These are phyloP conservation scores for Boletus tylopilopsis DNA, from an alignment of 768 basidiomycete genomes.

Conservation along the genomic window DNA sequence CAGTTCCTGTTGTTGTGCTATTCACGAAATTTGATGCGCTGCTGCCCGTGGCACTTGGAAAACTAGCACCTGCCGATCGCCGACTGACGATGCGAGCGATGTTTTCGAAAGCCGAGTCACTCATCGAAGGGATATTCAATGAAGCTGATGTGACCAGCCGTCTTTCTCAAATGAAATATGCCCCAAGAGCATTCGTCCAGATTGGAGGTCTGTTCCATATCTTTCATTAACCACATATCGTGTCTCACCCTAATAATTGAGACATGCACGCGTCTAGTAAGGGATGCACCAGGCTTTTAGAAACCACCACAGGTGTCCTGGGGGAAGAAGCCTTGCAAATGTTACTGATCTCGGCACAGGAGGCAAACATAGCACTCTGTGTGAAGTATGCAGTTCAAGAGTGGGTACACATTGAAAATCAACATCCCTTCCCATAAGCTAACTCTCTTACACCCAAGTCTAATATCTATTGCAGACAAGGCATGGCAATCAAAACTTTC, in stretches of 20 bases:
- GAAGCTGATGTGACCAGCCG: not conserved
- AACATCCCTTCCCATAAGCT: accelerated
- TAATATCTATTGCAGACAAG: not conserved
- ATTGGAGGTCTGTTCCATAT: not conserved
- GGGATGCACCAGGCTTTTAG: not conserved
- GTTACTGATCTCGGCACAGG: constrained; percentile 6
- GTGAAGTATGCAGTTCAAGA: constrained; percentile 2
- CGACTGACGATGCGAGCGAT: not conserved
- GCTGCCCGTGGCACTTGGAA: not conserved
- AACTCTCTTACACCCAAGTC: not conserved
- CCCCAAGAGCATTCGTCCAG: not conserved
- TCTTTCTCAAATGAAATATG: not conserved
- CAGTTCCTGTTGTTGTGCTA: constrained; percentile 6
- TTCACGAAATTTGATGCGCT: constrained; percentile 12
- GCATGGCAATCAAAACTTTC: no score
- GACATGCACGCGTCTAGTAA: not conserved
- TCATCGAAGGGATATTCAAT: not conserved
- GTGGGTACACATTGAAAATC: not conserved
- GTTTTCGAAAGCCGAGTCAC: not conserved
- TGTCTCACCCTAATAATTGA: not conserved
- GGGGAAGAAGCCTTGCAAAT: not conserved
- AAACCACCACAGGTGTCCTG: not conserved
- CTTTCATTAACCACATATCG: not conserved
- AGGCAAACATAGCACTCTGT: constrained; percentile 4
- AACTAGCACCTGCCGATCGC: not conserved